These are phyloP conservation scores for Phialophora macrospora DNA, from an alignment of 2,329 filamentous ascomycete genomes.

Conservation along the genomic window DNA sequence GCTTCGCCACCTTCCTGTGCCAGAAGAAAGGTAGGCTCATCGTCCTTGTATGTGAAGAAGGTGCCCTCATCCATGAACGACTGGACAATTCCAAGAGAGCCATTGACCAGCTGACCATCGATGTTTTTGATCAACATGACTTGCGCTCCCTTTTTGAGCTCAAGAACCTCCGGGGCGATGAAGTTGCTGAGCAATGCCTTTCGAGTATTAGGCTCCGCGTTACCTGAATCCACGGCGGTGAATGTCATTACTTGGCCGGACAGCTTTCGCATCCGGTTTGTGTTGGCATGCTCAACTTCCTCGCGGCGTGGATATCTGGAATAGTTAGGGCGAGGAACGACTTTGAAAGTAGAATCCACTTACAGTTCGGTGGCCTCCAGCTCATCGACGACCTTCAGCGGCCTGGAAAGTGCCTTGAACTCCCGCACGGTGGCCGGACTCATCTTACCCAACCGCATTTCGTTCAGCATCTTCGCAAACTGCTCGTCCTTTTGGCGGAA, in stretches of 20 bases:
- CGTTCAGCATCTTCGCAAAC: slow-evolving; percentile 94
- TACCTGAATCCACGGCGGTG: slow-evolving; percentile 75
- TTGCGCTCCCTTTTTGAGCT: slow-evolving; percentile 88
- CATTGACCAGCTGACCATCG: slow-evolving; percentile 91
- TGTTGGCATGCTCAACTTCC: slow-evolving; percentile 89
- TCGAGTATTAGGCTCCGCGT: slow-evolving; percentile 67
- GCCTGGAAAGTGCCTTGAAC: slow-evolving; percentile 75
- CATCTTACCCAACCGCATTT: slow-evolving; percentile 90
- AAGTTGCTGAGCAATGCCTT: slow-evolving; percentile 84
- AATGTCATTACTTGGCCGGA: slow-evolving; percentile 71
- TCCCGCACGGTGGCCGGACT: slow-evolving; percentile 73
- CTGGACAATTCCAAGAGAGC: slow-evolving; percentile 84
- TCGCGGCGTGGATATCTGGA: slow-evolving; percentile 79
- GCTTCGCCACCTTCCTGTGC: slow-evolving; percentile 52
- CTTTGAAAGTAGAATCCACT: slow-evolving; percentile 38
- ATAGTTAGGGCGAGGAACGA: slow-evolving; percentile 13
- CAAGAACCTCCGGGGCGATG: slow-evolving; percentile 84
- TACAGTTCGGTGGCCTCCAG: slow-evolving; percentile 83
- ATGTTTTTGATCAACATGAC: slow-evolving; percentile 99
- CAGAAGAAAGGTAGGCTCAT: slow-evolving; percentile 60
- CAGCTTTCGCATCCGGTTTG: slow-evolving; percentile 71
- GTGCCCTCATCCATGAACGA: slow-evolving; percentile 75
- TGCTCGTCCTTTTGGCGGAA: slow-evolving; percentile 92
- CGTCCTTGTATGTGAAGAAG: slow-evolving; percentile 63
- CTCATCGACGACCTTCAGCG: slow-evolving; percentile 72